phyloP scores from a whole-genome alignment of 108 stramenopile genomes.

The Nannochloropsis salina region DNA sequence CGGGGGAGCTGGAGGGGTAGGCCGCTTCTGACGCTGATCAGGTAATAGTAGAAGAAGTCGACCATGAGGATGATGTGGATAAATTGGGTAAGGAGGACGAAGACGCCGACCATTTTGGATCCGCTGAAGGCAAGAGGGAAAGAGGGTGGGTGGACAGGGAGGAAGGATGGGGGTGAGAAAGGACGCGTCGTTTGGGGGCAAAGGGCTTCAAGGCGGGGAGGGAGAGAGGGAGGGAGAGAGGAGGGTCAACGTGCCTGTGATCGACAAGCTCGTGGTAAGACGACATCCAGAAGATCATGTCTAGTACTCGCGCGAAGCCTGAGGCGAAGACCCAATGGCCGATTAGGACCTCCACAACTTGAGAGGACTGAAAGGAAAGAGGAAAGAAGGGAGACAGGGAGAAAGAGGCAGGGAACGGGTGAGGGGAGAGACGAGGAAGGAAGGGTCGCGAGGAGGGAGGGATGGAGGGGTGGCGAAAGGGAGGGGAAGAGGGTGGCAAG shows the following conservation, averaged over 20 bases:
- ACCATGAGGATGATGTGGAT: conserved; percentile 90
- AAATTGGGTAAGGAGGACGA: conserved; percentile 90
- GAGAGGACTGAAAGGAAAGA: neutral
- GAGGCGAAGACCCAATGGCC: conserved; percentile 85
- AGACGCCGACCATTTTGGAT: conserved; percentile 78
- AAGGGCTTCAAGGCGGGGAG: neutral
- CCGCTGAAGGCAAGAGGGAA: conserved; percentile 49
- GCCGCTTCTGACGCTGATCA: conserved; percentile 41
- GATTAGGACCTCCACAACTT: conserved; percentile 69
- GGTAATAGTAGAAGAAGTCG: conserved; percentile 98
- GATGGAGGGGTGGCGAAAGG: neutral
- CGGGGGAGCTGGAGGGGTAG: neutral
- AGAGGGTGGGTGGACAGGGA: neutral
- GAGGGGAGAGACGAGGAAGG: too few species aligned
- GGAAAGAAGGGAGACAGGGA: neutral
- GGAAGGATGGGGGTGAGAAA: neutral
- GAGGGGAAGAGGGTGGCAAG: neutral
- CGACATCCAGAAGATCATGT: conserved; percentile 93
- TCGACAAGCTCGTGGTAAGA: conserved; percentile 94
- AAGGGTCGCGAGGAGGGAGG: neutral
- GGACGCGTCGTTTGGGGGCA: neutral
- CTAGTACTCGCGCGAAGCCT: conserved; percentile 85
- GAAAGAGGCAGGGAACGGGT: neutral
- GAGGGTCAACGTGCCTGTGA: neutral
- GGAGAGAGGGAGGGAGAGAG: neutral